Evolutionary conservation across 148 eudicot species (phyloP), one percentile per base, ranked within the genome.

Genomic region (Dianthus caryophyllus): DNA sequence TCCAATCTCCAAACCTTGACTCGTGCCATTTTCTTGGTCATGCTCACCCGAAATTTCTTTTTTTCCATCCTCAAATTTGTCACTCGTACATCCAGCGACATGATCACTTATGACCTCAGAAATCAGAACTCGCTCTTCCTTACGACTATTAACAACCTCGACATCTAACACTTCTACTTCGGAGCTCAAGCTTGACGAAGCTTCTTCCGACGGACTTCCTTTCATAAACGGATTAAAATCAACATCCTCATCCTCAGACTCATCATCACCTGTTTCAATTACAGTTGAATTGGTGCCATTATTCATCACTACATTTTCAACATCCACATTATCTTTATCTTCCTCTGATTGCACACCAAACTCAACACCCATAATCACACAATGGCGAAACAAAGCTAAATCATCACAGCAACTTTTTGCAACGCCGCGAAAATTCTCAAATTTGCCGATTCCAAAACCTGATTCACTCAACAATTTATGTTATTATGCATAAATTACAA

Each of bases 111-210:
- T 59, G 70, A 64, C 72, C 30, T 11, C 74, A 64, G 69, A 41
- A 71, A 57, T 26, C 66, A 0, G 64, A 20, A 55, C 50, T 56
- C 46, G 47, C 41, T 26, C 61, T 21, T 68, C 76, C 64, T 73
- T 77, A 70, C 70, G 74, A 69, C 91, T 82, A 48, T 78, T 84
- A 75, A 77, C 85, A 67, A 72, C 86, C 73, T 85, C 87, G 60
- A 68, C 80, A 76, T 90, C 95, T 71, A 83, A 63, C 39, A 78
- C 96, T 66, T 93, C 96, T 31, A 83, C 80, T 75, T 93, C 98
- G 31, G 96, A 93, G 63, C 96, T 87, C 79, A 93, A 70, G 77
- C 98, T 90, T 43, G 96, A 93, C 54, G 92, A 93, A 64, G 95
- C 91, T 81, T 93, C 94, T 25, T 71, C 56, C 10, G 88, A 86